phyloP scores from a whole-genome alignment of 306 rosid genomes.

The Cicer cuneatum region DNA sequence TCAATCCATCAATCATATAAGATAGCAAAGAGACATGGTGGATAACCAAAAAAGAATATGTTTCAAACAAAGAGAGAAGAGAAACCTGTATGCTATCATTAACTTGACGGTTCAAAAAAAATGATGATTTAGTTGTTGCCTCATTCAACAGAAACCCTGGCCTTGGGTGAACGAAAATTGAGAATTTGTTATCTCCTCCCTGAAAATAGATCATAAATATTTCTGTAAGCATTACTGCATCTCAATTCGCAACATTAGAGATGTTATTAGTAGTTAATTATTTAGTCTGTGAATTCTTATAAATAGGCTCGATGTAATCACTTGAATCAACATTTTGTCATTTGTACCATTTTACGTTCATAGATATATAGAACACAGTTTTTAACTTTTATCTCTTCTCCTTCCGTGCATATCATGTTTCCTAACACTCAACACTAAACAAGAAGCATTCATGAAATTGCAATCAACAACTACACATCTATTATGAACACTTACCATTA shows the following conservation, averaged over 20 bases:
- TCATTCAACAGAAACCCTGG: conserved; percentile 91
- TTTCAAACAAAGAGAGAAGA: conserved; percentile 32
- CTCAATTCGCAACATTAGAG: conserved; percentile 17
- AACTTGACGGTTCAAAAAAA: conserved; percentile 91
- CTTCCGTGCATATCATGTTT: too few species aligned
- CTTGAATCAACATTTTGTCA: too few species aligned
- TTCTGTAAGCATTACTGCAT: conserved; percentile 32
- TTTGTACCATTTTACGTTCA: too few species aligned
- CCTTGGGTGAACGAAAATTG: conserved; percentile 87
- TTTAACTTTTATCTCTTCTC: too few species aligned
- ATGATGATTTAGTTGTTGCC: conserved; percentile 78
- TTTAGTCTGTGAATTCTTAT: too few species aligned
- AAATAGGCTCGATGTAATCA: too few species aligned
- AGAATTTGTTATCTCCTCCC: conserved; percentile 80
- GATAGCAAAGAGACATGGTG: neutral
- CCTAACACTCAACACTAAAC: too few species aligned
- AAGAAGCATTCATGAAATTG: conserved; percentile 26
- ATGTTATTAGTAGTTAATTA: too few species aligned
- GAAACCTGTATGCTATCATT: conserved; percentile 91
- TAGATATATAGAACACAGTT: too few species aligned
- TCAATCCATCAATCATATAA: neutral
- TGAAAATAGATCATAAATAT: conserved; percentile 48
- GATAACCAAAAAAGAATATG: neutral
- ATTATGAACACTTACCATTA: conserved; percentile 18
- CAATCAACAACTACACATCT: conserved; percentile 21